These are phyloP conservation scores for Vicia sativa DNA, from an alignment of 306 rosid species.

Conservation along the genomic window DNA sequence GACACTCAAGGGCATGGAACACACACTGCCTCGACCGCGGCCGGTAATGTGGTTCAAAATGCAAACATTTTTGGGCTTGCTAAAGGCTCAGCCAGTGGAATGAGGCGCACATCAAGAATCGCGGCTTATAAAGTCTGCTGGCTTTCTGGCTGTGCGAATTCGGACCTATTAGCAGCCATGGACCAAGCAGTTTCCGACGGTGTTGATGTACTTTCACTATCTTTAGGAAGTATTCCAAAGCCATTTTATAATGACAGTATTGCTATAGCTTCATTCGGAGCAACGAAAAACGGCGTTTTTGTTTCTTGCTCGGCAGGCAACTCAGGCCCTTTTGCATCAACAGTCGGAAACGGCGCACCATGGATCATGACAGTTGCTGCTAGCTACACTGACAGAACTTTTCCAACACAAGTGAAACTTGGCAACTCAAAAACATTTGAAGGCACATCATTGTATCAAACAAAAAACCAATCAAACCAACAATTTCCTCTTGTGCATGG, in stretches of 20 bases:
- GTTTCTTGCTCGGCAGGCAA: constrained; percentile 82
- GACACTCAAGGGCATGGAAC: constrained; percentile 77
- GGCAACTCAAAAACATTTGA: constrained; percentile 55
- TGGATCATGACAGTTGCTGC: constrained; percentile 87
- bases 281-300: constrained; percentile 54
- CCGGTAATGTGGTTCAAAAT: constrained; percentile 49
- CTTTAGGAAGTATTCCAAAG: constrained; percentile 58
- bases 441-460: constrained; percentile 65
- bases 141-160: constrained; percentile 60
- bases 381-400: constrained; percentile 68
- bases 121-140: constrained; percentile 80
- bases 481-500: constrained; percentile 57
- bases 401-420: constrained; percentile 63
- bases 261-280: constrained; percentile 73
- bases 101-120: constrained; percentile 68
- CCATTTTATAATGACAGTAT: constrained; percentile 55
- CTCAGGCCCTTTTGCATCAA: constrained; percentile 60
- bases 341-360: constrained; percentile 63
- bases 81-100: constrained; percentile 60
- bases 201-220: constrained; percentile 70
- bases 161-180: constrained; percentile 69
- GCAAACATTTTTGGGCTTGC: constrained; percentile 59
- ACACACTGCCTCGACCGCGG: constrained; percentile 80
- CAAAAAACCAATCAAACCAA: constrained; percentile 45
- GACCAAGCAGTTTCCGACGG: constrained; percentile 76